A percentile compares a stretch with the other conserved stretches of the same genome.
Evolutionary conservation across 306 rosid species (phyloP).

Genomic region (Dalbergia oliveri): DNA sequence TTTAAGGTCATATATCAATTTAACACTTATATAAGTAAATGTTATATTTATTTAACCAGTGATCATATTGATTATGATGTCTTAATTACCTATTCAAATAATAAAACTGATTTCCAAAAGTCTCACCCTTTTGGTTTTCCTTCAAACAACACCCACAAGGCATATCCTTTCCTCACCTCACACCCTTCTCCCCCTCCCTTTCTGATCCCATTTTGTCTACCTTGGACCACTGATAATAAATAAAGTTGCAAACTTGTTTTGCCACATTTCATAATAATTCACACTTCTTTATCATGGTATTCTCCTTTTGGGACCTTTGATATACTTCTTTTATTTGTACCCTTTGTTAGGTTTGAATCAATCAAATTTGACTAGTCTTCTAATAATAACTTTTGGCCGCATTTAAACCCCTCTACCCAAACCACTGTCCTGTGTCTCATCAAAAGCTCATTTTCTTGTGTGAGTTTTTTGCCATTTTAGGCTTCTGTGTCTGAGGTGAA

Average conservation of each 20-base stretch:
- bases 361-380: conserved; percentile 47
- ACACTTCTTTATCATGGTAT: conserved; percentile 7
- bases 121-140: conserved; percentile 5
- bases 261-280: conserved; percentile 40
- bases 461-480: conserved; percentile 3
- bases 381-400: conserved; percentile 27
- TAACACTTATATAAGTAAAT: no score
- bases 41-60: no score
- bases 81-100: no score
- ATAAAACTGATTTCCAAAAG: no score
- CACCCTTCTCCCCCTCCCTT: not conserved
- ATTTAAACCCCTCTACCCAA: conserved; percentile 31
- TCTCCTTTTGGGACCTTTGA: conserved; percentile 25
- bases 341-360: conserved; percentile 49
- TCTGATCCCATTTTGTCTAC: conserved; percentile 34
- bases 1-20: no score
- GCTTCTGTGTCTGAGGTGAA: conserved; percentile 6
- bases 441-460: not conserved
- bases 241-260: conserved; percentile 32
- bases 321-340: conserved; percentile 42
- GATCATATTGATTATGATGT: no score
- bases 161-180: conserved; percentile 39
- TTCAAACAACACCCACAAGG: conserved; percentile 35
- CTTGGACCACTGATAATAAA: conserved; percentile 51
- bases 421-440: not conserved